A percentile compares a stretch with the other conserved stretches of the same genome.
Conservation (phyloP, 768 basidiomycete genomes). For the Suillus discolor region DNA sequence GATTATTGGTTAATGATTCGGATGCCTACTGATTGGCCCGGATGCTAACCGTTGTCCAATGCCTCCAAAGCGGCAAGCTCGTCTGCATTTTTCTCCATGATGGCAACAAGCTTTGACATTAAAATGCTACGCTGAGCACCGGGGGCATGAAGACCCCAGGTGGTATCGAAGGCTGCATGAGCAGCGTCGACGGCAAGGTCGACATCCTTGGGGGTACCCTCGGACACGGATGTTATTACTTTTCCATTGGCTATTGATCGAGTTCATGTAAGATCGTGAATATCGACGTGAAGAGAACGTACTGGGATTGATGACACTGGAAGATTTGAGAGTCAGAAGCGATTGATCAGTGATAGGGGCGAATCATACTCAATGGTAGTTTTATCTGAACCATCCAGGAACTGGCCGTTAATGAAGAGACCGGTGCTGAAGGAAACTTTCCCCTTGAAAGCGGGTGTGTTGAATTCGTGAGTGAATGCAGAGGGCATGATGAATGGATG, state of each 20-base stretch:
- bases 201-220: constrained; percentile 70
- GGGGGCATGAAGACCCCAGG: constrained; percentile 67
- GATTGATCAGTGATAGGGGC: neutral
- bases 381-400: constrained; percentile 53
- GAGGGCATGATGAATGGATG: constrained; percentile 38
- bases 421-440: constrained; percentile 59
- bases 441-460: constrained; percentile 61
- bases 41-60: constrained; percentile 57
- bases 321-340: neutral
- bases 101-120: constrained; percentile 61
- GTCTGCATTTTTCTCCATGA: constrained; percentile 63
- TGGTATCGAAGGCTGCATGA: constrained; percentile 57
- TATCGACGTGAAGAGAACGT: constrained; percentile 15
- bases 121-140: constrained; percentile 56
- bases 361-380: constrained; percentile 71
- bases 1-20: neutral
- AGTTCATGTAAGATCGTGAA: constrained; percentile 14
- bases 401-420: constrained; percentile 73
- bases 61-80: constrained; percentile 75
- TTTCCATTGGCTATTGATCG: constrained; percentile 60
- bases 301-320: constrained; percentile 62
- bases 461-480: constrained; percentile 51
- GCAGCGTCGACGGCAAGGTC: constrained; percentile 75
- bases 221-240: constrained; percentile 55
- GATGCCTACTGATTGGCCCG: neutral